Conservation (phyloP, 805 yeast species). For the Saccharomyces eubayanus region DNA sequence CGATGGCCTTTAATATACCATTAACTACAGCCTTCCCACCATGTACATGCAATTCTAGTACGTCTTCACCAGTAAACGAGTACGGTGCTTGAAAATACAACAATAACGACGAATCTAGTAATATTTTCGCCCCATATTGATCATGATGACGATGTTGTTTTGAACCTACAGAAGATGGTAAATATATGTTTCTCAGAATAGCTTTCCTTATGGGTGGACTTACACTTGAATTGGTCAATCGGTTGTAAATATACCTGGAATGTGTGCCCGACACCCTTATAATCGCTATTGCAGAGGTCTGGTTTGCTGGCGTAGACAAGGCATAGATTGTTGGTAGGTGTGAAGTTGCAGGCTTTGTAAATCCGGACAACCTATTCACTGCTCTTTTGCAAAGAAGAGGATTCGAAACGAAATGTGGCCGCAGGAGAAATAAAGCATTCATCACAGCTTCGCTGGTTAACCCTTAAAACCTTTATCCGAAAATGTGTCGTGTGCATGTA, state of each 20-base stretch:
- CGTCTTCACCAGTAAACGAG: constrained; percentile 89
- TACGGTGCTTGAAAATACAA: constrained; percentile 62
- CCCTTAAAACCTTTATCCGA: neutral
- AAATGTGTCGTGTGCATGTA: neutral
- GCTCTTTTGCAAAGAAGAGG: neutral
- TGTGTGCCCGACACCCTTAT: constrained; percentile 74
- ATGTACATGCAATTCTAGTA: constrained; percentile 82
- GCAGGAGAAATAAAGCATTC: neutral
- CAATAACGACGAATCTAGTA: constrained; percentile 73
- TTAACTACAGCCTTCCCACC: constrained; percentile 84
- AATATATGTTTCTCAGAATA: constrained; percentile 47
- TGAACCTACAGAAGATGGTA: constrained; percentile 23
- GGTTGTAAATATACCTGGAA: constrained; percentile 37
- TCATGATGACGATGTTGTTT: neutral
- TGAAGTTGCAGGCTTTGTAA: neutral
- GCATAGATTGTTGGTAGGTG: constrained; percentile 75
- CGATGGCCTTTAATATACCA: constrained; percentile 58
- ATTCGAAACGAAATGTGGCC: neutral
- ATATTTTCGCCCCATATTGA: constrained; percentile 11
- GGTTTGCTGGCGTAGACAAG: constrained; percentile 68
- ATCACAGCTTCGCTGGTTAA: neutral
- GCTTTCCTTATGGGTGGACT: constrained; percentile 43
- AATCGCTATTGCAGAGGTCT: constrained; percentile 76
- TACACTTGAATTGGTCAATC: constrained; percentile 36
- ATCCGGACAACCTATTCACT: neutral